Conservation (phyloP, 805 yeast genomes). For the Barnettozyma californica region DNA sequence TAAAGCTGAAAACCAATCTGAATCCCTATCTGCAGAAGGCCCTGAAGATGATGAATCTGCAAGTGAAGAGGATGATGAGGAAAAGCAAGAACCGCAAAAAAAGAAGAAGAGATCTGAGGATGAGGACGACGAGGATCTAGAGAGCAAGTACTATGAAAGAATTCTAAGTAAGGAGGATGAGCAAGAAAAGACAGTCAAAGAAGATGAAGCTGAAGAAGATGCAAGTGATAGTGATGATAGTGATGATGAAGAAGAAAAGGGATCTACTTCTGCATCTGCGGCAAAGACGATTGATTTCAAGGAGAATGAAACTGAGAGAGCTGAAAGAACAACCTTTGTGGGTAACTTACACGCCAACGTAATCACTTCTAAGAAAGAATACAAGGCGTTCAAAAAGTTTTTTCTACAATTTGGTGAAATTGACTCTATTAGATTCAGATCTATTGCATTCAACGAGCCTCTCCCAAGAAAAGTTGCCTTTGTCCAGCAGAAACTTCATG, state of each 20-base stretch:
- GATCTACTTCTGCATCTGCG: conserved; percentile 14
- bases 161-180: conserved; percentile 31
- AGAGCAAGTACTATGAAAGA: conserved; percentile 48
- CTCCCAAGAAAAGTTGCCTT: conserved; percentile 91
- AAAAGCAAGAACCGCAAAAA: conserved; percentile 9
- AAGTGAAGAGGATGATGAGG: conserved; percentile 22
- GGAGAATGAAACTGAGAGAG: conserved; percentile 71
- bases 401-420: conserved; percentile 41
- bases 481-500: conserved; percentile 71
- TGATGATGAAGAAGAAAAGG: conserved; percentile 25
- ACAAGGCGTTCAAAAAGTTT: conserved; percentile 60
- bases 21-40: conserved; percentile 5
- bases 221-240: conserved; percentile 23
- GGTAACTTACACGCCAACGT: conserved; percentile 74
- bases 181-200: conserved; percentile 26
- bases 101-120: conserved; percentile 21
- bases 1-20: conserved; percentile 16
- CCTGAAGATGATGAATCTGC: conserved; percentile 21
- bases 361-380: conserved; percentile 54
- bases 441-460: conserved; percentile 82
- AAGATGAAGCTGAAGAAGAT: conserved; percentile 15
- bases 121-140: conserved; percentile 42
- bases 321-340: conserved; percentile 79
- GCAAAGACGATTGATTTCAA: conserved; percentile 50
- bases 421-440: conserved; percentile 82